Evolutionary conservation across 2,329 filamentous ascomycete species (phyloP), one percentile per base, ranked within the genome.

Genomic region (Arthrobotrys conoides): DNA sequence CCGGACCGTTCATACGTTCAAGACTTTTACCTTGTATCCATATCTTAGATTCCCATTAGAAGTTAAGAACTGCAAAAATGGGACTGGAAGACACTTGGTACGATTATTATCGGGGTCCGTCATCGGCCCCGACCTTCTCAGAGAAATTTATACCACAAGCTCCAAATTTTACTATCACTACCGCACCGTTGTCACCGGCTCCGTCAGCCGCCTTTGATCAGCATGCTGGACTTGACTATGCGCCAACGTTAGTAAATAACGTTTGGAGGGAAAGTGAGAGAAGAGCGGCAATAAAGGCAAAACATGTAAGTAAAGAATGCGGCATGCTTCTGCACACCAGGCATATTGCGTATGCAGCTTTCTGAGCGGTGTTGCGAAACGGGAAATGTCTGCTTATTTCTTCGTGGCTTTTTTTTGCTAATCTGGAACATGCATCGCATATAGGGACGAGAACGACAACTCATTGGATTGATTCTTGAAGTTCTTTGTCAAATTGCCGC

Each of bases 61-160:
- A 30, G 24, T 61, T 49, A 59, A 69, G 51, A 27, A 27, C 44
- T n/a, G 27, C 67, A 38, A 36, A 64, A 55, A 77, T 77, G 73
- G 67, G 67, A 6, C 68, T 77, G 24, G 73, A 77, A 68, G 73
- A 77, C 22, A 71, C 66, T 12, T 77, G 73, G 73, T 77, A 77
- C 33, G 73, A 71, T 30, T 77, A 77, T 55, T 77, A 77, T 67
- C 67, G 68, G 67, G 73, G 73, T 10, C 73, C 73, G 22, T 57
- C 72, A 24, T 36, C 72, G 24, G 59, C 48, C 57, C 51, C 65
- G 49, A 71, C 10, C 41, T 59, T 77, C 41, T 22, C 67, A 18
- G 73, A 77, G 46, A 77, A 77, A 24, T 5, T 67, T 10, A 24
- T 14, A 41, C 14, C 61, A 18, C 63, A 53, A 10, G 6, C 65